Percentiles rank a stretch among this genome's conserved stretches.
Conservation (phyloP, 164 flowering plant genomes). For the Annona cherimola region DNA sequence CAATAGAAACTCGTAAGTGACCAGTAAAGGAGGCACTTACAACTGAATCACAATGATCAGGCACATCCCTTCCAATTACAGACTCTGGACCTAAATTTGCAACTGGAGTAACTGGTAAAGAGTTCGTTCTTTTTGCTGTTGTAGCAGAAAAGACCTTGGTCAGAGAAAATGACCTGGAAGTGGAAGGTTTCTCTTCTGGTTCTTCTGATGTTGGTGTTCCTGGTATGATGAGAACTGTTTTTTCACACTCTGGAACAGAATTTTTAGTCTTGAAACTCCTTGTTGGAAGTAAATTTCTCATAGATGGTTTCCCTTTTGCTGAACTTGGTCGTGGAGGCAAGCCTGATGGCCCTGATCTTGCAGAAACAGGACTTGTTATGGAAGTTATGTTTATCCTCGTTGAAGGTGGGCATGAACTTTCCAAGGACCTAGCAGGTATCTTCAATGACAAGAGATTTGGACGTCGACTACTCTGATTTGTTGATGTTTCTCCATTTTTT, state of each 20-base stretch:
- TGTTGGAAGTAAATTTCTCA: conserved; percentile 55
- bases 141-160: conserved; percentile 36
- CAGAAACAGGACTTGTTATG: conserved; percentile 42
- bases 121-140: conserved; percentile 34
- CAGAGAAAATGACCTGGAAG: conserved; percentile 56
- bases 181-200: conserved; percentile 40
- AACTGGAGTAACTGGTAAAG: conserved; percentile 51
- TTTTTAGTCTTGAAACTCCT: conserved; percentile 42
- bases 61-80: conserved; percentile 23
- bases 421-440: conserved; percentile 53
- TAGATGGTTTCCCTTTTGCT: conserved; percentile 42
- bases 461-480: conserved; percentile 36
- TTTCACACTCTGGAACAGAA: conserved; percentile 45
- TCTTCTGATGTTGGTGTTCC: conserved; percentile 35
- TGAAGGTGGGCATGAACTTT: conserved; percentile 28
- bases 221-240: conserved; percentile 53
- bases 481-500: conserved; percentile 10
- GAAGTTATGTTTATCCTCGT: conserved; percentile 35
- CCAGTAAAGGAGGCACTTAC: conserved; percentile 29
- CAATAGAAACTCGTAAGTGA: background rate
- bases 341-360: conserved; percentile 37
- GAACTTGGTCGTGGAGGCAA: conserved; percentile 69
- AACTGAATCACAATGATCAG: conserved; percentile 22
- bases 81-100: conserved; percentile 27
- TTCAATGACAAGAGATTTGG: conserved; percentile 54